phyloP scores from a whole-genome alignment of 345 rosid genomes.

The Dimocarpus longan region DNA sequence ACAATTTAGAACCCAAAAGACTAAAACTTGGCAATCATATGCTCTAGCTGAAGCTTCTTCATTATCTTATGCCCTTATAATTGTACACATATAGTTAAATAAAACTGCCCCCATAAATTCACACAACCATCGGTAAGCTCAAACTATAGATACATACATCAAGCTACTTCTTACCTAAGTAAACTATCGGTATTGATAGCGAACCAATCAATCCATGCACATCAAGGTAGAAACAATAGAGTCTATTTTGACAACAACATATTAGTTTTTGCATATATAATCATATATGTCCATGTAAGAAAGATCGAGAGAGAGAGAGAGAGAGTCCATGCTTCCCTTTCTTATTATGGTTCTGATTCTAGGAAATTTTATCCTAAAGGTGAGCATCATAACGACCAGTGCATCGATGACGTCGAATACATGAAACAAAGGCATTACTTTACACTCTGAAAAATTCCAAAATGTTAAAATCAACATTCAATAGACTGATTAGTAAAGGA shows the following conservation, averaged over 20 bases:
- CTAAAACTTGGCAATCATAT: conserved; percentile 45
- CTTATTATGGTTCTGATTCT: conserved; percentile 99
- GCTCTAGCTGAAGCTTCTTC: conserved; percentile 99
- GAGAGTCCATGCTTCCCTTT: conserved; percentile 94
- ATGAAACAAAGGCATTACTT: conserved; percentile 11
- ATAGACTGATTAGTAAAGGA: neutral
- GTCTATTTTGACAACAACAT: conserved; percentile 34
- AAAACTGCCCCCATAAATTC: neutral
- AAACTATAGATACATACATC: neutral
- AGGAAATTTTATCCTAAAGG: conserved; percentile 97
- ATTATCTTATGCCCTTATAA: conserved; percentile 96
- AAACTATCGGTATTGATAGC: conserved; percentile 50
- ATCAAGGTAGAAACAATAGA: conserved; percentile 21
- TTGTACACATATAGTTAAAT: neutral
- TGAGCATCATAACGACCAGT: conserved; percentile 99
- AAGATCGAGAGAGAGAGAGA: neutral
- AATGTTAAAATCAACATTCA: neutral
- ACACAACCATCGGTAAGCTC: neutral
- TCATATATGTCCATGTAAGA: neutral
- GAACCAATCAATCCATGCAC: conserved; percentile 37
- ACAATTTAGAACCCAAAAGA: neutral
- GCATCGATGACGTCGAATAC: conserved; percentile 84
- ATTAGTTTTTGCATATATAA: no score
- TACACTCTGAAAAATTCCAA: neutral
- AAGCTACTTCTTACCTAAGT: conserved; percentile 68